Evolutionary conservation across 768 basidiomycete species (phyloP), one percentile per base, ranked within the genome.

Genomic region (Trametes cingulata): DNA sequence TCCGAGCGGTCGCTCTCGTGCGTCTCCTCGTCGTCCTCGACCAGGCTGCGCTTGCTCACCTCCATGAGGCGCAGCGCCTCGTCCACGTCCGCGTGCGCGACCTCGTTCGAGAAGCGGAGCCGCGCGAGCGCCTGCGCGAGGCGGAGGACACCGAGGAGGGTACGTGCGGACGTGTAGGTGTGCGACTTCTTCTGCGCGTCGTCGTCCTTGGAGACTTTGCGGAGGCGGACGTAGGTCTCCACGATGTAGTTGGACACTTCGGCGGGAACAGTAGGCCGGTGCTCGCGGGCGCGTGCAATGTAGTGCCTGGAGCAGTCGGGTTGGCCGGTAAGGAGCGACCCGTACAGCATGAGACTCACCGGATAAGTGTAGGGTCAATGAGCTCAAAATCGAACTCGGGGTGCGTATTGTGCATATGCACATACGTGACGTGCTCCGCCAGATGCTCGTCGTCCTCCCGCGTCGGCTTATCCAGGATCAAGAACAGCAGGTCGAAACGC

Each of bases 1-100:
- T 83, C 80, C 20, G 95, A 93, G 64, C 85, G 83, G 70, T 99
- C 96, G 27, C 77, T 75, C 27, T 77, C 77, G 8, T 72, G 75
- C 35, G 85, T 88, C 43, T 81, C 80, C 42, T 89, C 88, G 19
- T 85, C 83, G 12, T 93, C 92, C 45, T 95, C 92, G 55, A 86
- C 80, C 66, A 99, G 76, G 68, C 88, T 93, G 69, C 92, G 90
- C 74, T 98, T 99, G 76, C 91, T 93, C 66, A 91, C 93, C 60
- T 95, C 93, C 95, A 99, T 98, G 61, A 99, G 78, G 39, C 97
- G 87, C 62, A 99, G 78, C 2, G 97, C 97, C 75, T 98, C 97
- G 69, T 98, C 95, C 13, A 99, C 95, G 70, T 99, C 97, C 39
- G 83, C 81, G 56, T 87, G 85, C 49, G 86, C 86, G 40, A 98